Evolutionary conservation across 257 asterid genomes (phyloP).

Genomic region (Nicotiana benthamiana): DNA sequence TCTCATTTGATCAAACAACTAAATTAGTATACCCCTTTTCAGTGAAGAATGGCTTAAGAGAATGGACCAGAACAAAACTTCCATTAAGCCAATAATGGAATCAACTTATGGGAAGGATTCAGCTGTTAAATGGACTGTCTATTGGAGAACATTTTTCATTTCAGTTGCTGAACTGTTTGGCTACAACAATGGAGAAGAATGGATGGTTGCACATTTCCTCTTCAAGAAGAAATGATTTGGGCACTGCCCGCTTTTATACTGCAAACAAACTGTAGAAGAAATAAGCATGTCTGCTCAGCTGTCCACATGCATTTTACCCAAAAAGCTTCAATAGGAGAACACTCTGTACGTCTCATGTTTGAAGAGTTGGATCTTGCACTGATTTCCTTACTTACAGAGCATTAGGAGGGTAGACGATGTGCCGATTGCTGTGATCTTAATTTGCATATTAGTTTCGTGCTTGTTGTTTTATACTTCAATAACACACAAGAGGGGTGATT

Average conservation of each 20-base stretch:
- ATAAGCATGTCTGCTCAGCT: background rate
- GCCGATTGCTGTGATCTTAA: background rate
- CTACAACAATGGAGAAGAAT: slow-evolving; percentile 83
- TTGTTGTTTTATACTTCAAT: no score
- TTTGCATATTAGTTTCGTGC: background rate
- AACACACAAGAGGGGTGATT: no score
- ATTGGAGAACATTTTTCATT: slow-evolving; percentile 91
- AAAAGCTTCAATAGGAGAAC: background rate
- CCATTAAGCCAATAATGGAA: slow-evolving; percentile 69
- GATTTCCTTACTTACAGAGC: background rate
- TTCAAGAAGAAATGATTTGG: slow-evolving; percentile 50
- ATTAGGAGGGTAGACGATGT: background rate
- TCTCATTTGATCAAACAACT: background rate
- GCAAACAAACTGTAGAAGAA: background rate
- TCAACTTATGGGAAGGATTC: slow-evolving; percentile 87
- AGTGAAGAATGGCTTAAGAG: slow-evolving; percentile 93
- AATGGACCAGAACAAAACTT: slow-evolving; percentile 53
- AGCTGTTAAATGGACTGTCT: slow-evolving; percentile 79
- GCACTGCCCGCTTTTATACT: background rate
- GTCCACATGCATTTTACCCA: background rate
- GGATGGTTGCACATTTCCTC: slow-evolving; percentile 84
- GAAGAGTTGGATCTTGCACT: background rate
- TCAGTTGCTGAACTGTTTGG: slow-evolving; percentile 75
- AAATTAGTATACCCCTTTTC: background rate
- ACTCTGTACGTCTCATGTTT: background rate